Conservation (phyloP, 805 yeast species). For the Cyberlindnera mycetangii region DNA sequence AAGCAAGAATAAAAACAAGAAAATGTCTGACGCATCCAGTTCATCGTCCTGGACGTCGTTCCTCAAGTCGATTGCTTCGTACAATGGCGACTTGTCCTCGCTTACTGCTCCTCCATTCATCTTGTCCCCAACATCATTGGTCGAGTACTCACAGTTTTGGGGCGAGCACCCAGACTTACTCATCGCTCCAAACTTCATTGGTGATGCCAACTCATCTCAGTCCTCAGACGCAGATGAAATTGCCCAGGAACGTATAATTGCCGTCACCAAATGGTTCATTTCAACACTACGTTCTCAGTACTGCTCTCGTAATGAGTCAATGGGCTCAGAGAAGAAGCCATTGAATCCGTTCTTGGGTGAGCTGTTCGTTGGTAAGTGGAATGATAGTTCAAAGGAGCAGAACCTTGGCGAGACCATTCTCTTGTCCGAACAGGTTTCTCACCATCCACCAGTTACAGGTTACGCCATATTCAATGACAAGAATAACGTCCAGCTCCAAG, state of each 20-base stretch:
- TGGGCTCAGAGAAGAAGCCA: constrained; percentile 97
- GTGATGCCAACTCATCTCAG: constrained; percentile 27
- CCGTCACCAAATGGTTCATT: constrained; percentile 88
- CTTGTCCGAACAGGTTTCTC: constrained; percentile 90
- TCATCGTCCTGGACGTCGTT: constrained; percentile 86
- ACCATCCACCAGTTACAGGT: constrained; percentile 98
- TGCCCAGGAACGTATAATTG: constrained; percentile 65
- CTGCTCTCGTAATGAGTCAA: constrained; percentile 83
- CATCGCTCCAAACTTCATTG: constrained; percentile 61
- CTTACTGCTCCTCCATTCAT: constrained; percentile 98
- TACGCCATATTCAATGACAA: constrained; percentile 76
- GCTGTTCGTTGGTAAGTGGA: constrained; percentile 88
- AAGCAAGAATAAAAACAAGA: not conserved
- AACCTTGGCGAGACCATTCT: constrained; percentile 73
- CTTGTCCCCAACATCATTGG: constrained; percentile 81
- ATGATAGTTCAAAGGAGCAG: constrained; percentile 44
- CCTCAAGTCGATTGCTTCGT: constrained; percentile 84
- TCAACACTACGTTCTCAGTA: constrained; percentile 91
- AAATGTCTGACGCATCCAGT: constrained; percentile 24
- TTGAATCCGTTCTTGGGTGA: constrained; percentile 96
- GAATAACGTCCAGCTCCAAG: constrained; percentile 69
- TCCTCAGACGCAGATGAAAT: constrained; percentile 37
- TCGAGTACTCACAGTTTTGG: constrained; percentile 95
- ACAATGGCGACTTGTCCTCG: constrained; percentile 89
- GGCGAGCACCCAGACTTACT: constrained; percentile 87